Evolutionary conservation across 192 early-diverging fungal species (phyloP).

Genomic region (Chytriomyces confervae): DNA sequence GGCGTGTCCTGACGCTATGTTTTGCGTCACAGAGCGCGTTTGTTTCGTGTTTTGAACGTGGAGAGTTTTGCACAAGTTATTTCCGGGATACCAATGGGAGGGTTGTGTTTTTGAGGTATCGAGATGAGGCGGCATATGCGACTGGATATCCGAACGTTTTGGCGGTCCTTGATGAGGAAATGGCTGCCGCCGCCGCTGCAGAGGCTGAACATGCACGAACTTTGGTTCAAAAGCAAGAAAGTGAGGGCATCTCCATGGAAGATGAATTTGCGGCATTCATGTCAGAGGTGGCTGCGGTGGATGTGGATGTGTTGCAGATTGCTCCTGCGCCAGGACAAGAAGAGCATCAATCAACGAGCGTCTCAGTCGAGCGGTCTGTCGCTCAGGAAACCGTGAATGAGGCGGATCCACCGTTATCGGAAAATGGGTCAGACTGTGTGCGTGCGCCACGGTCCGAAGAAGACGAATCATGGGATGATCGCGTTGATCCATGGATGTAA

Average conservation of each 20-base stretch:
- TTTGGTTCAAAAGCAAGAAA: neutral
- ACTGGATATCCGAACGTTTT: constrained; percentile 43
- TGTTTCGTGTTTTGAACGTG: constrained; percentile 65
- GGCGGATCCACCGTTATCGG: neutral
- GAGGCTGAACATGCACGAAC: neutral
- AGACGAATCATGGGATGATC: too few relatives aligned
- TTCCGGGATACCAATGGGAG: constrained; percentile 35
- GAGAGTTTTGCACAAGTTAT: constrained; percentile 61
- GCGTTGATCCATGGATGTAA: too few relatives aligned
- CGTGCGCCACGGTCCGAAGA: too few relatives aligned
- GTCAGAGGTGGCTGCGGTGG: constrained; percentile 57
- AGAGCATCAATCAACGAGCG: too few relatives aligned
- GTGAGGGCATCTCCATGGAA: constrained; percentile 38
- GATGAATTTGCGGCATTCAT: constrained; percentile 69
- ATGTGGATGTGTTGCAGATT: neutral
- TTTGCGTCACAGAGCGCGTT: constrained; percentile 67
- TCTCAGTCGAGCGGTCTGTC: too few relatives aligned
- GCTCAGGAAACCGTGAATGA: neutral
- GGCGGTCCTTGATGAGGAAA: neutral
- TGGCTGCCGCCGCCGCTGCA: constrained; percentile 28
- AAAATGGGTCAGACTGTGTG: too few relatives aligned
- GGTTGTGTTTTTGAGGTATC: constrained; percentile 56
- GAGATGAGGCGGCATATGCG: constrained; percentile 69
- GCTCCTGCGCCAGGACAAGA: too few relatives aligned
- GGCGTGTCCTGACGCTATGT: constrained; percentile 45